These are phyloP conservation scores for Sicyos edulis DNA, from an alignment of 306 rosid genomes.

Conservation along the genomic window DNA sequence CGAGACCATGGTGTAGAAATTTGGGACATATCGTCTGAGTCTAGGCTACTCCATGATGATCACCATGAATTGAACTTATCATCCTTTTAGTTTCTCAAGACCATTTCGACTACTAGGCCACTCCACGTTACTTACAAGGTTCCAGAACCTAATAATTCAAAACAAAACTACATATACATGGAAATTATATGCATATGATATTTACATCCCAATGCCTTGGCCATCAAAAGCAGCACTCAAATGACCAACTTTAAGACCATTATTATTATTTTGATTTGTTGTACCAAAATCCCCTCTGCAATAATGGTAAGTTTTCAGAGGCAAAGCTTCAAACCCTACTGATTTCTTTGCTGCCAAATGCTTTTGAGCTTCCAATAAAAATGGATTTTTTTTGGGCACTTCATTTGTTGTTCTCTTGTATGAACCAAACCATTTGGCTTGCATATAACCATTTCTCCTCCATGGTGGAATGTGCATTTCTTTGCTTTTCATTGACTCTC, in stretches of 20 bases:
- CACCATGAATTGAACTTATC: no score
- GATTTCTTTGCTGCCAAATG: slow-evolving; percentile 24
- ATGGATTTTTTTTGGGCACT: slow-evolving; percentile 17
- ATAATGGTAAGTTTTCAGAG: slow-evolving; percentile 26
- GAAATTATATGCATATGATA: no score
- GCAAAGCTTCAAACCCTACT: slow-evolving; percentile 42
- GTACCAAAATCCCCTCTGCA: slow-evolving; percentile 38
- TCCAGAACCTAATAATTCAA: no score
- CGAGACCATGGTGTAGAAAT: no score
- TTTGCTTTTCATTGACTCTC: slow-evolving; percentile 49
- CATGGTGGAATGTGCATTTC: slow-evolving; percentile 65
- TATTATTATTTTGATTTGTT: slow-evolving; percentile 17
- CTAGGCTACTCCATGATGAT: no score
- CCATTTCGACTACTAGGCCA: no score
- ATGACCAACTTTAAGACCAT: slow-evolving; percentile 47
- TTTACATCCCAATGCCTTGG: background rate
- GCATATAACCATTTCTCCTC: slow-evolving; percentile 70
- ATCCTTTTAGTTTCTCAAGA: no score
- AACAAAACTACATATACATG: no score
- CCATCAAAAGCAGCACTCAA: slow-evolving; percentile 41
- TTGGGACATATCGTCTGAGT: no score
- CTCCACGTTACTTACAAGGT: no score
- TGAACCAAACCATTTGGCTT: slow-evolving; percentile 71
- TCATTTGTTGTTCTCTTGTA: slow-evolving; percentile 58
- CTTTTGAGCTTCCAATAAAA: background rate